Percentiles rank a stretch among this genome's conserved stretches.
Evolutionary conservation across 73 alveolate species (phyloP).

Genomic region (Tetrahymena borealis): DNA sequence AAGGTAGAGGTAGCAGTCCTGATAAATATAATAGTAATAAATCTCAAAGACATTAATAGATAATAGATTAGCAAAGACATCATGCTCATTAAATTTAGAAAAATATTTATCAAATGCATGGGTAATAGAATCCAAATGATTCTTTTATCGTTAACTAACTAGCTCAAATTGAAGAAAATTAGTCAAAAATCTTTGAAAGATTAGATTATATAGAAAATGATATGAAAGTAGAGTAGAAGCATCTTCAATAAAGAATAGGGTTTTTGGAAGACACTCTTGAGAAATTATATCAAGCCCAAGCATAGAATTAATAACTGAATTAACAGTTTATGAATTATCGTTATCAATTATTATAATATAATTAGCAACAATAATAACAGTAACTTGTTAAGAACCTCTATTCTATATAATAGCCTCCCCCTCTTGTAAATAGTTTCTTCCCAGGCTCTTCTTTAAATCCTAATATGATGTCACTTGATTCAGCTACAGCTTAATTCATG

Average conservation of each 20-base stretch:
- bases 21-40: not conserved
- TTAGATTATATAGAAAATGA: not conserved
- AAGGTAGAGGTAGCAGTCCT: not conserved
- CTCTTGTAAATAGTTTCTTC: not conserved
- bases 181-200: not conserved
- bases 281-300: not conserved
- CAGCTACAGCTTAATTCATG: not conserved
- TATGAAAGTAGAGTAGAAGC: not conserved
- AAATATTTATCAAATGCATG: not conserved
- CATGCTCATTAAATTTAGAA: not conserved
- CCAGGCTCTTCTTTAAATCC: not conserved
- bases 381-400: not conserved
- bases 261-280: not conserved
- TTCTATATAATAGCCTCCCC: not conserved
- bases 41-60: not conserved
- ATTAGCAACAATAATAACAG: not conserved
- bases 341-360: not conserved
- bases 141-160: not conserved
- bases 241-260: not conserved
- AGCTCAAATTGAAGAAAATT: not conserved
- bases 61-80: not conserved
- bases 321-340: not conserved
- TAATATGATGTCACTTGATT: too few species aligned
- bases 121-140: not conserved
- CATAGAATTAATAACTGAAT: not conserved